These are phyloP conservation scores for Taphrina betulina DNA, from an alignment of 1,139 yeast species.

Conservation along the genomic window DNA sequence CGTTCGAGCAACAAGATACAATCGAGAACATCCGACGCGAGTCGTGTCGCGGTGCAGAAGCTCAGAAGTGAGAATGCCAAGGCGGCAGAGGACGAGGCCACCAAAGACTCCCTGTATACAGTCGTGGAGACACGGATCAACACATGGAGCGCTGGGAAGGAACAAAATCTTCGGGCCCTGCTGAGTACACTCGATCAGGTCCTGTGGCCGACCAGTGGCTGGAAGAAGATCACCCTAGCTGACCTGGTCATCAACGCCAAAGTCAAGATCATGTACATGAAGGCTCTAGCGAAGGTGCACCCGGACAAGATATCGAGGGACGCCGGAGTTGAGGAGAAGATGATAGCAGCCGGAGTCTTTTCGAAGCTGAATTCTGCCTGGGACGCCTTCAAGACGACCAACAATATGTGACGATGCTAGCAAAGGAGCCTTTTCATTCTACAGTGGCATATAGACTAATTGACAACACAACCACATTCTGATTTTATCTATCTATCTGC, in stretches of 20 bases:
- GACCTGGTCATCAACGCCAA: conserved; percentile 89
- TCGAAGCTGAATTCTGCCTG: conserved; percentile 82
- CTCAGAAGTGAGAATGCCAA: conserved; percentile 50
- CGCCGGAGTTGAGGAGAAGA: conserved; percentile 64
- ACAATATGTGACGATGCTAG: conserved; percentile 17
- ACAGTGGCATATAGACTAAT: too few species aligned
- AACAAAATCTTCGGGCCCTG: conserved; percentile 72
- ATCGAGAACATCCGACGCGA: conserved; percentile 9
- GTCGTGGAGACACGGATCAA: conserved; percentile 56
- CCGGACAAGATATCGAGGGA: conserved; percentile 70
- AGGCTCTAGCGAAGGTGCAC: conserved; percentile 88
- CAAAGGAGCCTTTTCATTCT: too few species aligned
- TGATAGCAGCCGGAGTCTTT: conserved; percentile 86
- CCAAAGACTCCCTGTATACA: conserved; percentile 58
- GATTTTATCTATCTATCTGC: too few species aligned
- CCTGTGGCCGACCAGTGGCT: conserved; percentile 59
- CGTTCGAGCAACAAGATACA: background rate
- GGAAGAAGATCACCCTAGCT: conserved; percentile 65
- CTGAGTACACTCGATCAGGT: conserved; percentile 64
- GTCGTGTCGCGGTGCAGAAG: conserved; percentile 38
- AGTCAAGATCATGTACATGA: conserved; percentile 83
- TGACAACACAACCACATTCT: too few species aligned
- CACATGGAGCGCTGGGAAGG: conserved; percentile 71
- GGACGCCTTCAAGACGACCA: conserved; percentile 74
- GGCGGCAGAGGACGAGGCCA: conserved; percentile 56